Base-by-base conservation (phyloP, 345 rosid genomes). In the Salix purpurea region DNA sequence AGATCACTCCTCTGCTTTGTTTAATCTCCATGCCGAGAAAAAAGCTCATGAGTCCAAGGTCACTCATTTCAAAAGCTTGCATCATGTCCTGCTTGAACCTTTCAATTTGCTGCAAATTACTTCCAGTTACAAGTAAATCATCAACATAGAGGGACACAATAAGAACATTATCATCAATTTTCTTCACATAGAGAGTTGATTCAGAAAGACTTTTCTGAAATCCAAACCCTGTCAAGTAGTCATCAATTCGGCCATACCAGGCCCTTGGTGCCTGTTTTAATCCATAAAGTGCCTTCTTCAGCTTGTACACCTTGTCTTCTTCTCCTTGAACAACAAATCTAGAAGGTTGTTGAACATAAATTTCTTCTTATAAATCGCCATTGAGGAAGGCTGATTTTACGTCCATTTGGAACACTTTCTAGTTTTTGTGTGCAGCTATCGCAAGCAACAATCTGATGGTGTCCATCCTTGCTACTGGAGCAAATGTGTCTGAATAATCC, bases 391-490 rank as follows among this genome's bases (percentile, higher is more conserved):
- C 42, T 3, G 1, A 65, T 21, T 65, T 65, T 1, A 65, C 42
- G 30, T 65, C 19, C 4, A 65, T 8, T 0, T 65, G 23, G 11
- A 32, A 9, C 18, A 65, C 4, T 8, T 65, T 15, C n/a, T 23
- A 26, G 4, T 12, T 8, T 2, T 28, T 19, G 0, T 10, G 14
- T 7, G 66, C 11, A 5, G 28, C 4, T 6, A 61, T 0, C 0
- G 13, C 28, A 23, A 61, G 34, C 1, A 61, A 0, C 3, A 61
- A 2, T 30, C 11, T 61, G 66, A 61, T 61, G 5, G 34, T 65
- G 39, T 65, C 7, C 2, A 28, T 3, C 6, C 44, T 66, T 30
- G 69, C 69, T 0, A 66, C 44, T 2, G 3, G 24, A 4, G 69
- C 0, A 0, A 66, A 66, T 1, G 24, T 66, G 5, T 34, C 24